Percentiles rank a stretch among this genome's conserved stretches.
Conservation (phyloP, 108 stramenopile genomes). For the Fragilariopsis cylindrus region DNA sequence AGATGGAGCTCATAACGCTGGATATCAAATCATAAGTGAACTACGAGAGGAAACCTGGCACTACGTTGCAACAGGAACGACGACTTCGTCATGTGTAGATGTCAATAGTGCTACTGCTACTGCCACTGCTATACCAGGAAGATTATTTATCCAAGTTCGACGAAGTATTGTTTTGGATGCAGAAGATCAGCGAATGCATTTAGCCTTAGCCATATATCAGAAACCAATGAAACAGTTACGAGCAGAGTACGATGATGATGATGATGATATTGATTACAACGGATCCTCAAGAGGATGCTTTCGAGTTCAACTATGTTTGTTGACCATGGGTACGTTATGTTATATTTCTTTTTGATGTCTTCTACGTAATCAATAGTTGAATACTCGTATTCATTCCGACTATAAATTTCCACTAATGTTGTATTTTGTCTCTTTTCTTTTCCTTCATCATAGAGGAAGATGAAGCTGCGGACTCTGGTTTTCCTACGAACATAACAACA, state of each 20-base stretch:
- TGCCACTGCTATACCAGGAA: neutral
- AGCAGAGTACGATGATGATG: neutral
- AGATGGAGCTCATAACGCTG: conserved; percentile 45
- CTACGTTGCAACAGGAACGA: conserved; percentile 1
- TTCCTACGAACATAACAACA: conserved; percentile 44
- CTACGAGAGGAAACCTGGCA: conserved; percentile 35
- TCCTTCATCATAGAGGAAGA: conserved; percentile 46
- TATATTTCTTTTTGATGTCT: no score
- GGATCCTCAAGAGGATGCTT: conserved; percentile 32
- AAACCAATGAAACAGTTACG: neutral
- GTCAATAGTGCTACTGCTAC: neutral
- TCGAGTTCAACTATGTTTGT: conserved; percentile 46
- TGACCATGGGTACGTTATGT: conserved; percentile 35
- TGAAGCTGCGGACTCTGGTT: conserved; percentile 57
- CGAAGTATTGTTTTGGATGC: conserved; percentile 59
- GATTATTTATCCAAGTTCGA: conserved; percentile 26
- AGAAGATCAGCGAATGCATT: conserved; percentile 53
- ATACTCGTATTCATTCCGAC: no score
- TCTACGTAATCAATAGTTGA: no score
- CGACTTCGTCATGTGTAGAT: neutral
- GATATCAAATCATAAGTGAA: conserved; percentile 41
- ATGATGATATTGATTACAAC: conserved; percentile 10
- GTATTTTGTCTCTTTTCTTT: no score
- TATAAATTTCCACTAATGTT: no score
- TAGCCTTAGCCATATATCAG: conserved; percentile 42